Evolutionary conservation across 1,139 yeast genomes (phyloP), one percentile per base, ranked within the genome.

Genomic region (Sugiyamaella novakii): DNA sequence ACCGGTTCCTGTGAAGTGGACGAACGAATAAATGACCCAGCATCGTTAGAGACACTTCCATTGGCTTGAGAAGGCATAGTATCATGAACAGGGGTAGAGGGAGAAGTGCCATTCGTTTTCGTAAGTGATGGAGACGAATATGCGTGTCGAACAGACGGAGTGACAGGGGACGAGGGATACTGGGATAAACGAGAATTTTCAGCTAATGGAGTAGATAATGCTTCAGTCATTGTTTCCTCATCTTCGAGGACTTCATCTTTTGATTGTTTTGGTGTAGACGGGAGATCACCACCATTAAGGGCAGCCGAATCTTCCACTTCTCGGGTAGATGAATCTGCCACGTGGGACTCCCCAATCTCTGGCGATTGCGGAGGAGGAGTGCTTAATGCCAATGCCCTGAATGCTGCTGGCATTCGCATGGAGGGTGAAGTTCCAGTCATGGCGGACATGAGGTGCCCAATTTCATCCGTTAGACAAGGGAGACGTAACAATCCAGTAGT

Each of bases 351-450:
- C 5, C 8, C 8, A 22, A 6, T 5, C 25, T 22, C 8, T 22
- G 25, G 25, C n/a, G 14, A 11, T 19, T 25, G 41, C 19, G 12
- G 25, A 35, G 15, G 34, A 43, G 28, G 8, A 34, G 25, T n/a
- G 14, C 27, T 11, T 15, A n/a, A 17, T 3, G 34, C 36, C 6
- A 47, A 14, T 1, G 47, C 50, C 18, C 47, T 25, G 24, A 47
- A 47, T n/a, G 50, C 50, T 15, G 50, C 39, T 2, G 50, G 50
- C 50, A 47, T 47, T 22, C 50, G 30, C 30, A 47, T 18, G 2
- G 47, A 47, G 5, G 50, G 50, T 17, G 47, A 43, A 5, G 47
- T 43, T 19, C 46, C 29, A 2, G 35, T 28, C 5, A 5, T 35
- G 11, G 39, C 18, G 24, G 42, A 38, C 42, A 38, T 25, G 25